Evolutionary conservation across 257 asterid species (phyloP), one percentile per base, ranked within the genome.

Genomic region (Craterostigma plantagineum): DNA sequence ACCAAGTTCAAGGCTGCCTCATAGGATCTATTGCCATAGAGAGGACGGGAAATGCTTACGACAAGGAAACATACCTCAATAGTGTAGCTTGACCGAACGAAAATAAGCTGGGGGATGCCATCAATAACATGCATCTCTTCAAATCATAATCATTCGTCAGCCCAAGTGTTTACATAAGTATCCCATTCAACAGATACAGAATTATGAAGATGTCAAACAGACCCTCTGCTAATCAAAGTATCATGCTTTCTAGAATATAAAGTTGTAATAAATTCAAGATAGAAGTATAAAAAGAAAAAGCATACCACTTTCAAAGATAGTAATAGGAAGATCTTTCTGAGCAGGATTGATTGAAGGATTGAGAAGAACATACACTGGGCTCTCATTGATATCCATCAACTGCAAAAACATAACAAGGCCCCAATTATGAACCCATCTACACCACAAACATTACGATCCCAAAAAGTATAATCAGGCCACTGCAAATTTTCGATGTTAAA

Each of bases 301-400:
- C 86, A n/a, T 71, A 87, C 98, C 95, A 57, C 91, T 87, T 63
- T 87, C 98, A 62, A 49, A 87, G 16, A 82, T 82, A 40, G 93
- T 69, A 55, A 87, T 67, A 9, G 98, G 95, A 23, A 23, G 30
- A 23, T 23, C 30, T 23, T 23, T 23, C 30, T 23, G 30, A 23
- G 30, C 30, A 23, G 30, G 30, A 67, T 82, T 87, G 64, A 82
- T 76, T 9, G 82, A 52, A 40, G 98, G 98, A 62, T 82, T 87
- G 58, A 87, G 93, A 70, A 87, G 81, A 54, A 87, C 79, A 53
- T 79, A 82, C 5, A 87, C 75, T 11, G 98, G 95, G 63, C 92
- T 87, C 65, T 87, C 95, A 53, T 87, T 87, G 58, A 87, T 82
- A 63, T 82, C 93, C 98, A 87, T 82, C 61, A 87, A 45, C 93